Evolutionary conservation across 2,329 filamentous ascomycete species (phyloP), one percentile per base, ranked within the genome.

Genomic region (Aureobasidium melanogenum): DNA sequence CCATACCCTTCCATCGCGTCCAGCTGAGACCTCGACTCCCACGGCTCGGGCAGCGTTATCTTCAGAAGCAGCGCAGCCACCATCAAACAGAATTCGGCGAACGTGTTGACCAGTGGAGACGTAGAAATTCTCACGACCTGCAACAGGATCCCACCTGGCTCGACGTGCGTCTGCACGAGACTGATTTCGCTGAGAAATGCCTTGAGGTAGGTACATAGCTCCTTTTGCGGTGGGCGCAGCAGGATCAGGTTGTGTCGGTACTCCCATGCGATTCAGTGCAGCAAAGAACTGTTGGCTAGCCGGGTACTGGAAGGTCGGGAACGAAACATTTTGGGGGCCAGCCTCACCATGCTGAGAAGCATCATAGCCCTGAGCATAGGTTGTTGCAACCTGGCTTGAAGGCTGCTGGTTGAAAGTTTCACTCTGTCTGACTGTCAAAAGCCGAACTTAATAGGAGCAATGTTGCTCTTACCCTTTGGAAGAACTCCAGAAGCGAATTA

Each of bases 321-420:
- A 63, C 12, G 54, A 52, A 34, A 80, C 71, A 12, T 80, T 77
- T n/a, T 82, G 74, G 1, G 80, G 80, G 0, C 81, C 81, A 4
- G 67, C 66, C 7, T 67, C 71, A 9, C 80, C 80, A 47, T 82
- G 72, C 7, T 74, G 69, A 9, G 66, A 66, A n/a, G 67, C 65
- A 51, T 79, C 72, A 46, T 77, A 76, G 2, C 72, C 66, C 39
- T 77, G 71, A 6, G 71, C 69, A 61, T 76, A 73, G 47, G 74
- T 69, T 15, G 68, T 54, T 32, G 71, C 69, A 1, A 76, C 60
- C 4, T 68, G 67, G 14, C 69, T 63, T n/a, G 70, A 73, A 17
- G 59, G 38, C 9, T 72, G 68, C 43, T 71, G 69, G 6, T 66
- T 67, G 56, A 71, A 69, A 0, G 67, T 73, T 64, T 75, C 67